Evolutionary conservation across 192 early-diverging fungal species (phyloP), one percentile per base, ranked within the genome.

Genomic region (Neocallimastix lanati): DNA sequence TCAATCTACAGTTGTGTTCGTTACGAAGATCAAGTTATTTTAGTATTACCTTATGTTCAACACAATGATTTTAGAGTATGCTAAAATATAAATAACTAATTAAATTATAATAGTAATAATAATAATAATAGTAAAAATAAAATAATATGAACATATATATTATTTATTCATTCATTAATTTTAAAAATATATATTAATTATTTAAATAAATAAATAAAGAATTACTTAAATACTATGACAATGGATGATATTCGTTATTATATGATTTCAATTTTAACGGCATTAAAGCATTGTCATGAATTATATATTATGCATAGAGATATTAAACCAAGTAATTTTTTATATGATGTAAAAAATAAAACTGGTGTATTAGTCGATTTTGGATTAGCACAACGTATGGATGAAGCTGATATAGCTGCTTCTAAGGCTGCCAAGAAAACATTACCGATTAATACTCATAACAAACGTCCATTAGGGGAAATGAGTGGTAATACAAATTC

Each of bases 291-390:
- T 78, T 83, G 95, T 11, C 96, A 97, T 80, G 76, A 79, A 12
- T 83, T 88, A 33, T 85, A 86, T 14, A 93, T 96, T 77, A 88
- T 98, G 67, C 96, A 98, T 79, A 86, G 96, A 37, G 96, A 98
- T 80, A 88, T 98, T 80, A 98, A 98, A 81, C 96, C 96, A 6
- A 91, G 90, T 76, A 98, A 98, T 80, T 98, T 98, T 84, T 86
- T 98, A n/a, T 98, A 92, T 83, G 88, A 93, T 77, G 79, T 87
- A 3, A 80, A 84, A n/a, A 82, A 82, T 16, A 85, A 87, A 28
- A 94, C 89, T 1, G 96, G 96, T 9, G 89, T 94, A 18, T 82
- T 98, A 28, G 92, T 94, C 4, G 96, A 98, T 82, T 97, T 98
- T 91, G 96, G 96, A 11, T 84, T 98, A 35, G 95, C 94, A 33